Base-by-base conservation (phyloP, 306 rosid species). In the Begonia masoniana region DNA sequence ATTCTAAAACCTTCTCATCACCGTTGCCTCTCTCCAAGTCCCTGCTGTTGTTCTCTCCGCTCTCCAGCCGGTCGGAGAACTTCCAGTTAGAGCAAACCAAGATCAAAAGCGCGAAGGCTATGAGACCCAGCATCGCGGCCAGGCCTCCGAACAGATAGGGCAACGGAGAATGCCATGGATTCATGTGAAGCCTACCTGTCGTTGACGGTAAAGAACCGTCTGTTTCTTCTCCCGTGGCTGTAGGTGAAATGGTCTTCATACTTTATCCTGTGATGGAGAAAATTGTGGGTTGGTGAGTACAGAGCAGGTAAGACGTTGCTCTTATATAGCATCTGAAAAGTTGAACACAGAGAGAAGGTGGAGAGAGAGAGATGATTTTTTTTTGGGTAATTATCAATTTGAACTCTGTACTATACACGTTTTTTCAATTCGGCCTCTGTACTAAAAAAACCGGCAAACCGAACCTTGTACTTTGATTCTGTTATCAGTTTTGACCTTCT, bases 61-160 rank as follows among this genome's bases (percentile, higher is more conserved):
- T 60, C 2, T 62, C 78, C 15, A 64, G 52, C 12, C 50, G 64
- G 8, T 60, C 71, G 0, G 82, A 41, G 3, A 77, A 73, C 41
- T 74, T 76, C 96, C 96, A 79, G 43, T 77, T 81, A 16, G 99
- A 86, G 68, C 94, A 86, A 2, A 84, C 96, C 43, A 91, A 52
- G 71, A 91, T 76, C 70, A 86, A 58, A 0, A 91, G 78, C 9
- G 99, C 96, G 13, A 82, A 81, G 0, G 82, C 84, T 53, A 91
- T 74, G 13, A 91, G 70, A 21, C 92, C 85, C 15, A 86, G 52
- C 99, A 86, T 91, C 24, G 94, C 92, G 0, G 88, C 92, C 0
- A 91, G 69, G 6, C 99, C 94, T 26, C 99, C 99, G 36, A 86
- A 83, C 5, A 91, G 78, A 66, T 83, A 91, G 2, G 94, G 99